Percentiles rank a stretch among this genome's conserved stretches.
These are phyloP conservation scores for Fusarium virguliforme DNA, from an alignment of 2,329 filamentous ascomycete species.

Conservation along the genomic window DNA sequence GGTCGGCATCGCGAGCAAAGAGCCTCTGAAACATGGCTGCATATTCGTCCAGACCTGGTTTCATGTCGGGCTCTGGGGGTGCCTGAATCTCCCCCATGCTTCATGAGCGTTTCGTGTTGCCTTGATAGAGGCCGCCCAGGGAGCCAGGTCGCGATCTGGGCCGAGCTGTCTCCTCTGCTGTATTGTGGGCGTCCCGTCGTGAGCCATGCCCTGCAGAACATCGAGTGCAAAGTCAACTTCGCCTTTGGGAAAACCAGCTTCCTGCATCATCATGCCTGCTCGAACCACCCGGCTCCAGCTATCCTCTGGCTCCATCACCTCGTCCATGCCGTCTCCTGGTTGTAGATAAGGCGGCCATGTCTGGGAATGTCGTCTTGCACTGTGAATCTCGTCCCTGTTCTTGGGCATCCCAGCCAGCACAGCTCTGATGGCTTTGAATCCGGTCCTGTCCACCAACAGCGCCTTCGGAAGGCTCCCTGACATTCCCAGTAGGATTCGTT, in stretches of 20 bases:
- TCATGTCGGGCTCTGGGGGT: conserved; percentile 54
- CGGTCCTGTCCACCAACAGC: conserved; percentile 65
- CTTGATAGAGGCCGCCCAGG: conserved; percentile 71
- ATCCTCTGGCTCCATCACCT: conserved; percentile 66
- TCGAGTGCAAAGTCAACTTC: conserved; percentile 66
- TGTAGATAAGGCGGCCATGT: conserved; percentile 75
- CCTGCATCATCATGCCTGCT: conserved; percentile 69
- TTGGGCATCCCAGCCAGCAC: conserved; percentile 71
- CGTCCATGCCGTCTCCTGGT: conserved; percentile 73
- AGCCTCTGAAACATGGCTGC: conserved; percentile 75
- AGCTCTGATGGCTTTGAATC: conserved; percentile 69
- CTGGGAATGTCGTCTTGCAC: conserved; percentile 64
- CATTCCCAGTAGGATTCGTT: conserved; percentile 68
- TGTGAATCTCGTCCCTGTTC: conserved; percentile 65
- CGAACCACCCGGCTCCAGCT: conserved; percentile 69
- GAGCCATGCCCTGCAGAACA: conserved; percentile 68
- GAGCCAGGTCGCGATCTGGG: conserved; percentile 38
- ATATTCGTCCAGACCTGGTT: conserved; percentile 65
- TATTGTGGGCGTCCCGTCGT: conserved; percentile 70
- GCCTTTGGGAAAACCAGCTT: conserved; percentile 68
- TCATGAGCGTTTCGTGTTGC: conserved; percentile 74
- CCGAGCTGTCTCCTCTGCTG: conserved; percentile 59
- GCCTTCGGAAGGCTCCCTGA: conserved; percentile 66
- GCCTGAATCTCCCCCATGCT: conserved; percentile 70
- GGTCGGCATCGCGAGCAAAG: conserved; percentile 53